Base-by-base conservation (phyloP, 164 flowering plant species). In the Liquidambar formosana region DNA sequence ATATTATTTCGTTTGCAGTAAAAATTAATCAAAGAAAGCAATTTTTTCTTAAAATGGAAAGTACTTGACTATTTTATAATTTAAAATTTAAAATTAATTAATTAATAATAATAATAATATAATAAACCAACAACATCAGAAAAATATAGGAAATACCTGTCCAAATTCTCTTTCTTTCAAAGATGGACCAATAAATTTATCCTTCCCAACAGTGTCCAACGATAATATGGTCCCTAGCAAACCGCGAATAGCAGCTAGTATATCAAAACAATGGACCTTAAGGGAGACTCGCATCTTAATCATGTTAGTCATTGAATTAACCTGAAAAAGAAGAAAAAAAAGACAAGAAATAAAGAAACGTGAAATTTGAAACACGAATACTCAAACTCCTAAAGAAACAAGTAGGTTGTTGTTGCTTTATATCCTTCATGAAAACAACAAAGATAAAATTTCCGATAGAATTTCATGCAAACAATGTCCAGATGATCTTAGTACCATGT, bases 401-500 rank as follows among this genome's bases (percentile, higher is more conserved):
- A 45, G 54, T 13, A 18, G 16, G 18, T n/a, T 19, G 12, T 44
- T 25, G 54, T 68, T 10, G 43, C 51, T 11, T 9, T 21, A 26
- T 38, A 66, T 19, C 23, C 8, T 22, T n/a, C 61, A 66, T 21
- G 19, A 49, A n/a, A 11, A 53, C 15, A 57, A 46, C 15, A 19
- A 41, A 5, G 19, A 66, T 14, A 63, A 47, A 43, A 22, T 14
- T 53, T 69, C 28, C 21, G n/a, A n/a, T 38, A 64, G n/a, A 54
- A 64, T 28, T 38, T 33, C 21, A 61, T 47, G 16, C 41, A 33
- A 27, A 13, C 21, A 12, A 26, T 5, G 28, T 47, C 44, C 10
- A 62, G 38, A 47, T 64, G n/a, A 72, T 49, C 25, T 45, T 44
- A 53, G 11, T 92, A 95, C 99, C 99, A 95, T 61, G 68, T 85